Evolutionary conservation across 1,284 basidiomycete species (phyloP).

Genomic region (Phylloboletellus chloephorus): DNA sequence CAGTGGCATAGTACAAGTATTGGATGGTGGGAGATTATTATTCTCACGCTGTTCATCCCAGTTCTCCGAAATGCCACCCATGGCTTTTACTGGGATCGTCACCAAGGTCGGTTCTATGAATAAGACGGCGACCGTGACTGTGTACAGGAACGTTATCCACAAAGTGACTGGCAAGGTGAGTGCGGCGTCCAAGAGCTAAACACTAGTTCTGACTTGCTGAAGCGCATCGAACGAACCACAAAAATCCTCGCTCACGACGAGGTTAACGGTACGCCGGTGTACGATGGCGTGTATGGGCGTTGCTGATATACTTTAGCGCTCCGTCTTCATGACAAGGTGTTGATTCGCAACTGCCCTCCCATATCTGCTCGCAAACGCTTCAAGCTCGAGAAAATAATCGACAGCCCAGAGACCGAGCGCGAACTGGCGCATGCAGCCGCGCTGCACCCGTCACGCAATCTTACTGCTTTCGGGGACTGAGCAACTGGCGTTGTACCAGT

Average conservation of each 20-base stretch:
- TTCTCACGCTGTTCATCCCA: too few species aligned
- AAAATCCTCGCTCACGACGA: slow-evolving; percentile 75
- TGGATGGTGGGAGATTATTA: too few species aligned
- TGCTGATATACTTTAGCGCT: slow-evolving; percentile 43
- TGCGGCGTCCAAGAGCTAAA: not conserved
- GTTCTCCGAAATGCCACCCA: slow-evolving; percentile 65
- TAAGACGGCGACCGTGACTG: slow-evolving; percentile 76
- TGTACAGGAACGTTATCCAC: slow-evolving; percentile 64
- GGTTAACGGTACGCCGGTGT: slow-evolving; percentile 47
- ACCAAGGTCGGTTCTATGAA: slow-evolving; percentile 76
- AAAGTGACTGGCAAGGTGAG: slow-evolving; percentile 68
- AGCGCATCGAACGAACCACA: slow-evolving; percentile 68
- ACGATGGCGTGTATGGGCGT: not conserved
- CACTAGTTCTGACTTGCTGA: slow-evolving; percentile 10
- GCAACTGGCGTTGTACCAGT: not conserved
- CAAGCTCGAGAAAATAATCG: slow-evolving; percentile 57
- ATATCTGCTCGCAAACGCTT: slow-evolving; percentile 73
- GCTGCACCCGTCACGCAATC: slow-evolving; percentile 2
- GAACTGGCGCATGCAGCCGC: slow-evolving; percentile 37
- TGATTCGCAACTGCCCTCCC: slow-evolving; percentile 74
- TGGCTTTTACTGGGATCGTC: slow-evolving; percentile 65
- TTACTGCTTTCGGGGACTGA: slow-evolving; percentile 3
- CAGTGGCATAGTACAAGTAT: too few species aligned
- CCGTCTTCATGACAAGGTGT: slow-evolving; percentile 60
- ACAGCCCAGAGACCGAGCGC: slow-evolving; percentile 60